These are phyloP conservation scores for Fusarium nisikadoi DNA, from an alignment of 2,329 filamentous ascomycete species.

Conservation along the genomic window DNA sequence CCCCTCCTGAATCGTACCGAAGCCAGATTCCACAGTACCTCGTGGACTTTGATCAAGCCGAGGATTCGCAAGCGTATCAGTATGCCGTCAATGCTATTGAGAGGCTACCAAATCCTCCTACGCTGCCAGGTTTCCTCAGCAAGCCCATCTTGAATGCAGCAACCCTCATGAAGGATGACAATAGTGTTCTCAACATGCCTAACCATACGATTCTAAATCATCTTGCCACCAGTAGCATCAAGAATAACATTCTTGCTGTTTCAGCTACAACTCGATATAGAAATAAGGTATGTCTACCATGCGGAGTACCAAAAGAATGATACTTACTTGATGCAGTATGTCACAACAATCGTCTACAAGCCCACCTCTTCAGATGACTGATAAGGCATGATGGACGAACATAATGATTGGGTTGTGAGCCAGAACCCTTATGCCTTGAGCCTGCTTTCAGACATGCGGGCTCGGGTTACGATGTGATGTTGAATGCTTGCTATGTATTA, in stretches of 20 bases:
- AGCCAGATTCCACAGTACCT: slow-evolving; percentile 85
- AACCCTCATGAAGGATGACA: slow-evolving; percentile 96
- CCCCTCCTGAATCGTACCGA: slow-evolving; percentile 71
- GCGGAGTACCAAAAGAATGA: neutral
- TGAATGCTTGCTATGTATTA: slow-evolving; percentile 9
- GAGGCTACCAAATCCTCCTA: slow-evolving; percentile 84
- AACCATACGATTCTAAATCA: slow-evolving; percentile 98
- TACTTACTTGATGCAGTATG: slow-evolving; percentile 72
- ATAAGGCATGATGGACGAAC: slow-evolving; percentile 25
- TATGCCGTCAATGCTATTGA: slow-evolving; percentile 79
- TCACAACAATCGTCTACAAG: slow-evolving; percentile 98
- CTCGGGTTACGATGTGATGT: slow-evolving; percentile 24
- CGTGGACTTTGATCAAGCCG: slow-evolving; percentile 84
- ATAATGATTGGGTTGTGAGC: neutral
- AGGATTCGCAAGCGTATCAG: slow-evolving; percentile 79
- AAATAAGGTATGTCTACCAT: slow-evolving; percentile 75
- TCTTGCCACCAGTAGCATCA: slow-evolving; percentile 96
- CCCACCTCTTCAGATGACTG: slow-evolving; percentile 72
- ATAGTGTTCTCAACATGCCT: slow-evolving; percentile 94
- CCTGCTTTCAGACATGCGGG: slow-evolving; percentile 1
- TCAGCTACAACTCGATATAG: slow-evolving; percentile 98
- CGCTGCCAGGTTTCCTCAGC: slow-evolving; percentile 87
- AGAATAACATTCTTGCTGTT: slow-evolving; percentile 93
- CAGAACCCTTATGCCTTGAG: neutral
- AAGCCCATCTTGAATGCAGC: slow-evolving; percentile 95